A percentile compares a stretch with the other conserved stretches of the same genome.
phyloP scores from a whole-genome alignment of 2,329 filamentous ascomycete genomes.

The Celoporthe dispersa region DNA sequence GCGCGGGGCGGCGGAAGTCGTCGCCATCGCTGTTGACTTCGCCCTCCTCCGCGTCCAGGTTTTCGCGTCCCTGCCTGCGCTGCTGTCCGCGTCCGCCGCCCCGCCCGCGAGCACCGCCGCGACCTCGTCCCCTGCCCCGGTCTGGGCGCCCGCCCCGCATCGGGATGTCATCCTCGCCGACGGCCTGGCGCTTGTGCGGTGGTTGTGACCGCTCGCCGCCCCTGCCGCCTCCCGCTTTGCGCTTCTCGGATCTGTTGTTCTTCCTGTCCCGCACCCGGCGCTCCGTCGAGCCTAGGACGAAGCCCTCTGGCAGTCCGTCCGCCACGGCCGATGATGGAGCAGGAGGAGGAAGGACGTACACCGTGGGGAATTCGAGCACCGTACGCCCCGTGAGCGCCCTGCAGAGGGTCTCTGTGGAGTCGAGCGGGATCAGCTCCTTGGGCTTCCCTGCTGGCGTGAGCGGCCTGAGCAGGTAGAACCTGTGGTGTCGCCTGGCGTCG shows the following conservation, averaged over 20 bases:
- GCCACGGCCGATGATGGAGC: not conserved
- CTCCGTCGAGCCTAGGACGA: slow-evolving; percentile 33
- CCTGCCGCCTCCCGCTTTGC: slow-evolving; percentile 13
- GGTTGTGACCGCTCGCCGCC: slow-evolving; percentile 10
- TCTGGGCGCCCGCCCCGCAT: slow-evolving; percentile 7
- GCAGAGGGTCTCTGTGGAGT: slow-evolving; percentile 51
- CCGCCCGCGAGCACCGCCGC: slow-evolving; percentile 18
- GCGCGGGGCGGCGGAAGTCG: slow-evolving; percentile 8
- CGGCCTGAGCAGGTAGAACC: slow-evolving; percentile 38
- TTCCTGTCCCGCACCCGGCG: slow-evolving; percentile 22
- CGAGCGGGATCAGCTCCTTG: slow-evolving; percentile 57
- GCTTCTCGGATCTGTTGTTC: slow-evolving; percentile 8
- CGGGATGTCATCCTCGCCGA: slow-evolving; percentile 1
- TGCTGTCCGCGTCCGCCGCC: slow-evolving; percentile 13
- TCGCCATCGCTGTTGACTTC: slow-evolving; percentile 34
- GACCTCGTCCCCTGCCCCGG: slow-evolving; percentile 22
- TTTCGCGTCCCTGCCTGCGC: not conserved
- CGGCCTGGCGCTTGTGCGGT: slow-evolving; percentile 22
- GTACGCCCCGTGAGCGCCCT: slow-evolving; percentile 58
- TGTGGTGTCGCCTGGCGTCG: slow-evolving; percentile 21
- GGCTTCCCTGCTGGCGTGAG: slow-evolving; percentile 21
- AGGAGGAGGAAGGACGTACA: slow-evolving; percentile 58
- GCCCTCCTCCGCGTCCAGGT: slow-evolving; percentile 32
- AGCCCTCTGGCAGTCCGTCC: slow-evolving; percentile 33
- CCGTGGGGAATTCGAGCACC: slow-evolving; percentile 74